Conservation (phyloP, 208 protist species). For the Endotrypanum monterogeii region DNA sequence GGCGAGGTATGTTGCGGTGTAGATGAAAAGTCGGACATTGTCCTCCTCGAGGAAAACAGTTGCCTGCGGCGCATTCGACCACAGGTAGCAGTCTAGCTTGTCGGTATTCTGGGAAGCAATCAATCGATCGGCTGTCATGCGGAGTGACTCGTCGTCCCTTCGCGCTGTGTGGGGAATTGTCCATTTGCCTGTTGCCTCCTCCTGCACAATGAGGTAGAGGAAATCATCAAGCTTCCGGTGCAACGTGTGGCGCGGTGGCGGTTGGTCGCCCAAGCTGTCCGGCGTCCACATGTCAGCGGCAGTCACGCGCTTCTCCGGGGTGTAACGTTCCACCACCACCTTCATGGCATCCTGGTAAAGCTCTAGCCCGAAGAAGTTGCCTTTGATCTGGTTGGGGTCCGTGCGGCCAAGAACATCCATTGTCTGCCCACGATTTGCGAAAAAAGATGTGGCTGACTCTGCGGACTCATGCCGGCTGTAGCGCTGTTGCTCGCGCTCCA, state of each 20-base stretch:
- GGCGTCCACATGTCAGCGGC: constrained; percentile 52
- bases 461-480: constrained; percentile 76
- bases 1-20: constrained; percentile 66
- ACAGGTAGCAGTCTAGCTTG: constrained; percentile 63
- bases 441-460: constrained; percentile 76
- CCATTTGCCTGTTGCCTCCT: constrained; percentile 61
- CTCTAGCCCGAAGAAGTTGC: constrained; percentile 81
- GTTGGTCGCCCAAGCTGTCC: constrained; percentile 23
- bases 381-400: constrained; percentile 63
- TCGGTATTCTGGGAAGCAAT: constrained; percentile 59
- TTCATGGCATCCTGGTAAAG: constrained; percentile 86
- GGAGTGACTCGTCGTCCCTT: constrained; percentile 56
- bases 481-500: constrained; percentile 82
- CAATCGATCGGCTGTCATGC: constrained; percentile 70
- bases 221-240: constrained; percentile 81
- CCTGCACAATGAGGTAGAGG: constrained; percentile 75
- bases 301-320: constrained; percentile 60
- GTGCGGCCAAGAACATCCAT: constrained; percentile 72
- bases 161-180: constrained; percentile 58
- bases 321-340: constrained; percentile 75
- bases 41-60: constrained; percentile 42
- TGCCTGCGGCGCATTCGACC: constrained; percentile 84
- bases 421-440: constrained; percentile 59
- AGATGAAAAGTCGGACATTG: constrained; percentile 68
- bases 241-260: constrained; percentile 64